Conservation (phyloP, 257 asterid species). For the Fraxinus anomala region DNA sequence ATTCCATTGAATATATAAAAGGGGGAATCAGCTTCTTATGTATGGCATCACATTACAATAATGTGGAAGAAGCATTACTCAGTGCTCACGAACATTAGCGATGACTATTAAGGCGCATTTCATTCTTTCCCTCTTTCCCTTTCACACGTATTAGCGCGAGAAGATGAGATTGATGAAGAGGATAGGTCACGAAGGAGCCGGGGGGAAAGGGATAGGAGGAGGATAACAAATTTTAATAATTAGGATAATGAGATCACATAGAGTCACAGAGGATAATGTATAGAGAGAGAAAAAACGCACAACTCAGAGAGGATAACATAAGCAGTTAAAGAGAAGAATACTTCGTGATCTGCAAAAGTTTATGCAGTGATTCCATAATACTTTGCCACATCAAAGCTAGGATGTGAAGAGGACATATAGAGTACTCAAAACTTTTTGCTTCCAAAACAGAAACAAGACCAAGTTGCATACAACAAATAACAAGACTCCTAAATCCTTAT, state of each 20-base stretch:
- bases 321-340: neutral
- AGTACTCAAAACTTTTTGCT: conserved; percentile 2
- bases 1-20: conserved; percentile 2
- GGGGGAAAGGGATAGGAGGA: neutral
- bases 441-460: neutral
- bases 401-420: neutral
- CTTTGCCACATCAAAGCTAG: neutral
- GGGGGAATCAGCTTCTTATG: neutral
- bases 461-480: conserved; percentile 9
- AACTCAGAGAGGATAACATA: conserved; percentile 2
- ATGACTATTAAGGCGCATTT: neutral
- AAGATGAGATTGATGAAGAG: neutral
- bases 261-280: neutral
- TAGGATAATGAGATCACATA: neutral
- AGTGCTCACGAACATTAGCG: neutral
- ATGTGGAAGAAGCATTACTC: neutral
- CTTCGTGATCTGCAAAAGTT: neutral
- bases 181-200: neutral
- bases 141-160: conserved; percentile 17
- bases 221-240: neutral
- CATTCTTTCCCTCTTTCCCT: neutral
- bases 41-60: neutral
- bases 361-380: neutral
- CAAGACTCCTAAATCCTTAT: neutral
- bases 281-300: neutral